A percentile compares a stretch with the other conserved stretches of the same genome.
Conservation (phyloP, 2,329 filamentous ascomycete species). For the Diaporthe citriasiana region DNA sequence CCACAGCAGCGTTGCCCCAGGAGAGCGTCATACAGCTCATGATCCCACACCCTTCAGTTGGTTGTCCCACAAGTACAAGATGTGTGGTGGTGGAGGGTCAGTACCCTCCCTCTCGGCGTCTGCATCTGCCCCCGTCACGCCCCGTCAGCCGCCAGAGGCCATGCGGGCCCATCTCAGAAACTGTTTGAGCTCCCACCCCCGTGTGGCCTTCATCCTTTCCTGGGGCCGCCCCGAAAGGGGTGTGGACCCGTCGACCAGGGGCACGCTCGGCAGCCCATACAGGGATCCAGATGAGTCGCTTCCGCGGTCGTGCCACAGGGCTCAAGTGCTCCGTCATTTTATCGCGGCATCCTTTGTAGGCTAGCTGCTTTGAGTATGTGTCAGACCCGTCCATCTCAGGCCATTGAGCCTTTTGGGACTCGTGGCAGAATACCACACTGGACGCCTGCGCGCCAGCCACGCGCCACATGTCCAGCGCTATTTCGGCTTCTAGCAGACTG, state of each 20-base stretch:
- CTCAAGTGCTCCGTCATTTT: slow-evolving; percentile 27
- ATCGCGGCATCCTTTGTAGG: not conserved
- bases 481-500: not conserved
- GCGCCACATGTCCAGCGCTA: slow-evolving; percentile 11
- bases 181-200: slow-evolving; percentile 22
- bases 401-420: slow-evolving; percentile 3
- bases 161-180: slow-evolving; percentile 20
- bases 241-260: slow-evolving; percentile 35
- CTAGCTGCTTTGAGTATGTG: slow-evolving; percentile 24
- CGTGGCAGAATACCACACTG: slow-evolving; percentile 3
- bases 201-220: slow-evolving; percentile 25
- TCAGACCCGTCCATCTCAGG: slow-evolving; percentile 2
- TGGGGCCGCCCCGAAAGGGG: slow-evolving; percentile 36
- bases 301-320: slow-evolving; percentile 36
- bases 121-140: slow-evolving; percentile 18
- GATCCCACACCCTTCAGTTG: not conserved
- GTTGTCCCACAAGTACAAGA: not conserved
- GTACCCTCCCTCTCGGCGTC: slow-evolving; percentile 13
- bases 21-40: not conserved
- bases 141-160: slow-evolving; percentile 25
- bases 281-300: slow-evolving; percentile 40
- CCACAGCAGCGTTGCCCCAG: not conserved
- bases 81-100: not conserved
- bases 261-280: slow-evolving; percentile 22
- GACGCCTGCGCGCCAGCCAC: slow-evolving; percentile 17